Percentiles rank a stretch among this genome's conserved stretches.
Evolutionary conservation across 768 basidiomycete genomes (phyloP).

Genomic region (Multifurca ochricompacta): DNA sequence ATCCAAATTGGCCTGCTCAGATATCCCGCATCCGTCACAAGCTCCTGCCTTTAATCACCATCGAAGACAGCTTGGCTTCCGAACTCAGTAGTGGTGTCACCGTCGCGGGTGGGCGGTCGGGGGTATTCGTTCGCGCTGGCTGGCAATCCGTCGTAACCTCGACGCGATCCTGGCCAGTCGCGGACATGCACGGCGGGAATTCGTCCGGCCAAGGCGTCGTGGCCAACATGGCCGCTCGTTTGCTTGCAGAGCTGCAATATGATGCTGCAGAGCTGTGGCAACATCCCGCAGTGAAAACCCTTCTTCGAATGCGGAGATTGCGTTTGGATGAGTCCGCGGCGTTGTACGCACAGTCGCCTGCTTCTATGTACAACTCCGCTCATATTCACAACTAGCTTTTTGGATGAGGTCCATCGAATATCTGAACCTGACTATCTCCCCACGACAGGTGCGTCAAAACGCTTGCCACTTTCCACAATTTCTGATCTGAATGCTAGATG

Average conservation of each 20-base stretch:
- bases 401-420: slow-evolving; percentile 58
- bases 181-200: slow-evolving; percentile 29
- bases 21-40: slow-evolving; percentile 45
- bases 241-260: slow-evolving; percentile 39
- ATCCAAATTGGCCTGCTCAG: slow-evolving; percentile 33
- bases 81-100: slow-evolving; percentile 61
- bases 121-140: slow-evolving; percentile 61
- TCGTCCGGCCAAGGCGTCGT: slow-evolving; percentile 30
- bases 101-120: slow-evolving; percentile 50
- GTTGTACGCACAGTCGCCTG: slow-evolving; percentile 45
- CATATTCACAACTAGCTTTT: slow-evolving; percentile 42
- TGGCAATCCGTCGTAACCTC: slow-evolving; percentile 57
- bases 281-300: slow-evolving; percentile 54
- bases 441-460: slow-evolving; percentile 44
- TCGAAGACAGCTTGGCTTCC: slow-evolving; percentile 60
- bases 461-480: background rate
- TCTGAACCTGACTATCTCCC: slow-evolving; percentile 64
- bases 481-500: slow-evolving; percentile 37
- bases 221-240: slow-evolving; percentile 47
- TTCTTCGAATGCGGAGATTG: slow-evolving; percentile 51
- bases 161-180: slow-evolving; percentile 37
- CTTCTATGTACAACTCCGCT: slow-evolving; percentile 2
- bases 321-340: slow-evolving; percentile 68
- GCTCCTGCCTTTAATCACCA: slow-evolving; percentile 55
- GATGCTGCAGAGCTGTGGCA: slow-evolving; percentile 62